Base-by-base conservation (phyloP, 2,329 filamentous ascomycete species). In the Cladophialophora immunda region DNA sequence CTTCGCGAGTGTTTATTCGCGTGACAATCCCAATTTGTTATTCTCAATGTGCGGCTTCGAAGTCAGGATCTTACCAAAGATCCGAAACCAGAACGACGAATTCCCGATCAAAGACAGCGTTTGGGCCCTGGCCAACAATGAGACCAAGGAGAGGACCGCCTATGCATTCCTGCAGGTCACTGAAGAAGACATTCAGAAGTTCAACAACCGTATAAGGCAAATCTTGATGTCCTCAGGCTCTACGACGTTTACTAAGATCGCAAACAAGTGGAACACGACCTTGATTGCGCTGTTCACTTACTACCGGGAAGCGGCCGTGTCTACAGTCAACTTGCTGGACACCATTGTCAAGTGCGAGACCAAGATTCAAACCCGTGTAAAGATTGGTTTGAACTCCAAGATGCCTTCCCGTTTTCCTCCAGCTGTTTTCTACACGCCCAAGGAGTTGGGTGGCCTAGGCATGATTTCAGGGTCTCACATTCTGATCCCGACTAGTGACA, bases 381-480 rank as follows among this genome's bases (percentile, higher is more conserved):
- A 99, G 86, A 99, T 99, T 74, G 95, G 95, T 2, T 81, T 99
- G 68, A 99, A 99, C 81, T 98, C 94, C 4, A 99, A 99, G 83
- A 99, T 99, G 95, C 95, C 95, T 61, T 97, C 93, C 50, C 91
- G 95, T 83, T 99, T 99, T 84, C 95, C 95, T 19, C 95, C 95
- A 19, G 95, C 95, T 3, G 95, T 99, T 2, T 99, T 99, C 81
- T 99, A 99, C 76, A 99, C 95, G 0, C 96, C 96, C 0, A 99
- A 99, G 81, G 95, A 99, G 77, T 84, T 99, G 58, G 95, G 95
- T 83, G 95, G 95, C 78, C 83, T 99, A 4, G 95, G 95, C 76
- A 99, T 99, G 95, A 98, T 99, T 72, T 99, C 95, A 11, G 95
- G 95, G 47, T 97, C 94, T 13, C 95, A 99, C 77, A 99, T 99